Conservation (phyloP, 495 filamentous ascomycete species). For the Amphirosellinia nigrospora region DNA sequence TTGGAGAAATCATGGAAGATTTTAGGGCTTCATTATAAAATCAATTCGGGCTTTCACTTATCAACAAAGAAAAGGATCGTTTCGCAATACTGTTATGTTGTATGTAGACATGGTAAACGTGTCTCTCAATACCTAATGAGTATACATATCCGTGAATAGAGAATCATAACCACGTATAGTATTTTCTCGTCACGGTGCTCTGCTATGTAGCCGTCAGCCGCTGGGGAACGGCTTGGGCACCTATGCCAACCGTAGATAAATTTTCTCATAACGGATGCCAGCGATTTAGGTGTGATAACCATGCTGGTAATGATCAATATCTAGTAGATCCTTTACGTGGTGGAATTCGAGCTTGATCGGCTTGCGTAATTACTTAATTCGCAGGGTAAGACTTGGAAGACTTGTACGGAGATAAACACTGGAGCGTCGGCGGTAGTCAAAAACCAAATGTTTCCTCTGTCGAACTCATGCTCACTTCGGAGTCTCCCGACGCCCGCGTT, state of each 20-base stretch:
- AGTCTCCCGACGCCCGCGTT: background rate
- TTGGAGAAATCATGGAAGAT: background rate
- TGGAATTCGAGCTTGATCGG: no score
- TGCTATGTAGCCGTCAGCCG: no score
- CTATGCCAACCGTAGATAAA: no score
- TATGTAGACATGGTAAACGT: background rate
- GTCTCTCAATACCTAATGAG: background rate
- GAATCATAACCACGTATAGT: no score
- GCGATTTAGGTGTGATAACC: no score
- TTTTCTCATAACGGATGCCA: no score
- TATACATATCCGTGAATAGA: background rate
- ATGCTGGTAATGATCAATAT: background rate
- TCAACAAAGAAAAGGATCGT: background rate
- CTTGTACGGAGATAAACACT: background rate
- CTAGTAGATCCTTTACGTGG: background rate
- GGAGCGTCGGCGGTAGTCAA: background rate
- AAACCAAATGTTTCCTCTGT: background rate
- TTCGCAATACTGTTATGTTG: background rate
- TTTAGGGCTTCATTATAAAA: background rate
- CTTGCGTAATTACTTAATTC: background rate
- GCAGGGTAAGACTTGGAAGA: background rate
- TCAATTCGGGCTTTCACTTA: background rate
- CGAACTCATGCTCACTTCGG: background rate
- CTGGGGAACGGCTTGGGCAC: no score
- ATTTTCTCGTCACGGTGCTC: no score